Percentiles rank a stretch among this genome's conserved stretches.
Conservation (phyloP, 257 asterid species). For the Solanum clarkiae region DNA sequence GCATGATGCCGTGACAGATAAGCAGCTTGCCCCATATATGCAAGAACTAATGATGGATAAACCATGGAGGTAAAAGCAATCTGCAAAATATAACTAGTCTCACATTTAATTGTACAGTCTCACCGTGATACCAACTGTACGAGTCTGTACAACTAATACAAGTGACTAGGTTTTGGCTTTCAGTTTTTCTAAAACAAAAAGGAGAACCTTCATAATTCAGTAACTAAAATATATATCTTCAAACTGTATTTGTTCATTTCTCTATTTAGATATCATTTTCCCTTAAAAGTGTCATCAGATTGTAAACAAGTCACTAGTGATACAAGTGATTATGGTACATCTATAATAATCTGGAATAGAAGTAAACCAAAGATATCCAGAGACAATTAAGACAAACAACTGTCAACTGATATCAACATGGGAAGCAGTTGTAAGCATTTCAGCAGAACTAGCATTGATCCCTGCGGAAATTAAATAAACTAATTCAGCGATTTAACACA, state of each 20-base stretch:
- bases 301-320: background rate
- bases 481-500: background rate
- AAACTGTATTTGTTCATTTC: background rate
- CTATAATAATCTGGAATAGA: background rate
- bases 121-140: background rate
- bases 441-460: background rate
- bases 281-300: background rate
- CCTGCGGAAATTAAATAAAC: background rate
- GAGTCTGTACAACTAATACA: background rate
- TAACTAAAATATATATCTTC: background rate
- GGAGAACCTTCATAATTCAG: background rate
- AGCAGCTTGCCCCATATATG: conserved; percentile 97
- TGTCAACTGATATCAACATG: background rate
- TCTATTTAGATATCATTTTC: background rate
- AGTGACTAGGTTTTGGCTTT: background rate
- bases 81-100: conserved; percentile 22
- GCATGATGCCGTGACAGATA: conserved; percentile 71
- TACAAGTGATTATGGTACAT: background rate
- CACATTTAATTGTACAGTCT: conserved; percentile 5
- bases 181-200: background rate
- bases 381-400: background rate
- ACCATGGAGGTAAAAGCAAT: conserved; percentile 70
- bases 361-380: background rate
- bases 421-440: background rate
- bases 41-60: conserved; percentile 77